phyloP scores from a whole-genome alignment of 1,284 basidiomycete genomes.

The Earliella scabrosa region DNA sequence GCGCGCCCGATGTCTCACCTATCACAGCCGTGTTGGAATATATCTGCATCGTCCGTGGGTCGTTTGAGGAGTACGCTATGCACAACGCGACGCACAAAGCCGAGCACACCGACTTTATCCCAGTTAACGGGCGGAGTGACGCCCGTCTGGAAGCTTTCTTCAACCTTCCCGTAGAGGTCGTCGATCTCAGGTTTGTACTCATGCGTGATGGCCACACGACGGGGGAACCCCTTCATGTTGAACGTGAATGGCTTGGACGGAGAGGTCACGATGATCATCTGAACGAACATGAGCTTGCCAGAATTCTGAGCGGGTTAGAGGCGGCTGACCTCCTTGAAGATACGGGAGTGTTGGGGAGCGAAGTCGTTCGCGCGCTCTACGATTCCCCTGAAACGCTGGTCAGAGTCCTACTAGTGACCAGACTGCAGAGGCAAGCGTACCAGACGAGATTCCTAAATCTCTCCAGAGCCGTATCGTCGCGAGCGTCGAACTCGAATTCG shows the following conservation, averaged over 20 bases:
- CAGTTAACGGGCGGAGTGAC: conserved; percentile 30
- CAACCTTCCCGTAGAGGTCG: conserved; percentile 34
- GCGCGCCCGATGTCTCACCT: conserved; percentile 31
- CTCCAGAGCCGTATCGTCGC: conserved; percentile 20
- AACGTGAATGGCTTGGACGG: conserved; percentile 36
- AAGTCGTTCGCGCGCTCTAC: conserved; percentile 42
- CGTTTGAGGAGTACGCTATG: conserved; percentile 23
- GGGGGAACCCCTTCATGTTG: conserved; percentile 37
- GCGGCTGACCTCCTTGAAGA: conserved; percentile 40
- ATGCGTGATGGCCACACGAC: conserved; percentile 31
- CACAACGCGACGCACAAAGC: conserved; percentile 32
- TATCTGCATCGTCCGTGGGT: conserved; percentile 35
- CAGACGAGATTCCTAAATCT: conserved; percentile 37
- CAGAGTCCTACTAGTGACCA: too few relatives aligned
- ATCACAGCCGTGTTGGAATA: conserved; percentile 45
- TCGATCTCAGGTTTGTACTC: conserved; percentile 39
- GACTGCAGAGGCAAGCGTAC: conserved; percentile 17
- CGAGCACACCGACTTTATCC: conserved; percentile 21
- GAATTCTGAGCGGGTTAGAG: not conserved
- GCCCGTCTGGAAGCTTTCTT: conserved; percentile 28
- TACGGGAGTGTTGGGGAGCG: conserved; percentile 44
- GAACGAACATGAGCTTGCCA: not conserved
- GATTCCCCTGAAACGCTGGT: conserved; percentile 33
- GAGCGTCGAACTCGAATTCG: conserved; percentile 28
- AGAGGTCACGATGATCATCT: conserved; percentile 39